Evolutionary conservation across 2,329 filamentous ascomycete genomes (phyloP), one percentile per base, ranked within the genome.

Genomic region (Falciphora oryzae): DNA sequence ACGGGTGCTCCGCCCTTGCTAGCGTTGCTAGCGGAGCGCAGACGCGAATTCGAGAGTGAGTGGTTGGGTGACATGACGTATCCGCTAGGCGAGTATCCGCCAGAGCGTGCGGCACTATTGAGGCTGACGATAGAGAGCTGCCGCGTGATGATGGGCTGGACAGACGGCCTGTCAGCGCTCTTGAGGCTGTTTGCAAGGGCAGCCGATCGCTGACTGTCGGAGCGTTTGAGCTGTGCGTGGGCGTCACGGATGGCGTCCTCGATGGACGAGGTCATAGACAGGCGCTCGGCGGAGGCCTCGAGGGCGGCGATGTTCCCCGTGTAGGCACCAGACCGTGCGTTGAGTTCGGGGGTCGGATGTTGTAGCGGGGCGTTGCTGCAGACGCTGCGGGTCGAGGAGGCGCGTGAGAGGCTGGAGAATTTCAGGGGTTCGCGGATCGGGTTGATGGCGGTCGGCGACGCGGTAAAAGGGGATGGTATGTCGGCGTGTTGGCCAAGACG

Each of bases 211-310:
- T 85, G 82, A 72, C 87, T 91, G 72, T 90, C 89, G 72, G 81
- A 85, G 69, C 86, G 83, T 76, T 91, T 91, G 72, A 90, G 79
- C 75, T 91, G 87, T 66, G 86, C 80, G 75, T 91, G 87, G 68
- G 92, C 80, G 71, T 89, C 86, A 66, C 89, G 85, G 70, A 93
- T 93, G 69, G 91, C 89, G 78, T 90, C 86, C 70, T 90, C 89
- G 71, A 93, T 90, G 67, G 90, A 91, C 67, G 88, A 90, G 65
- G 87, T 88, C 78, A 85, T 84, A 69, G 89, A 91, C 74, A 93
- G 80, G 68, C 87, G 84, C 75, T 93, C 90, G 61, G 90, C 90
- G 14, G 87, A 89, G 68, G 89, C 87, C 75, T 94, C 90, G 67
- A 93, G 84, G 62, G 88, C 85, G 68, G 88, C 86, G 67, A 93